Evolutionary conservation across 2,329 filamentous ascomycete genomes (phyloP).

Genomic region (Pseudogymnoascus destructans): DNA sequence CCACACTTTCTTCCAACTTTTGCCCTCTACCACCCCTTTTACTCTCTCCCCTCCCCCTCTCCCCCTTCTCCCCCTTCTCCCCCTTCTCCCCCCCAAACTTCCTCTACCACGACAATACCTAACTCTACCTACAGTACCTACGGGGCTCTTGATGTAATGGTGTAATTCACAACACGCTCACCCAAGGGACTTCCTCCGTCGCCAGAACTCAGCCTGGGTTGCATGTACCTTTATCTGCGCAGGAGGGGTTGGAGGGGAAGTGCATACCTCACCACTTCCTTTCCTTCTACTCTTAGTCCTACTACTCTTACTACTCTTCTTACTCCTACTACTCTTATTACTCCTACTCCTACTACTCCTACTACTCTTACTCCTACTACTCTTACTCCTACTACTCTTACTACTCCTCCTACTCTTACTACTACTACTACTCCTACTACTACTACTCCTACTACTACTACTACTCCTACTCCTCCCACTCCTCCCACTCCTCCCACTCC

Average conservation of each 20-base stretch:
- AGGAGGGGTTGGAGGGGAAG: background rate
- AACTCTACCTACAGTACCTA: background rate
- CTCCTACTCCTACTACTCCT: background rate
- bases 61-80: background rate
- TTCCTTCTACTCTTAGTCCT: background rate
- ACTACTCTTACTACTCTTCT: background rate
- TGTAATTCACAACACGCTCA: background rate
- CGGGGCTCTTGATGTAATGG: background rate
- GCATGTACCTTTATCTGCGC: background rate
- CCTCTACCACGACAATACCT: background rate
- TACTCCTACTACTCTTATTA: background rate
- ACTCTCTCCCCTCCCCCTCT: background rate
- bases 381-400: background rate
- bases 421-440: background rate
- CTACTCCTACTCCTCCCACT: background rate
- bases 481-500: too few relatives aligned
- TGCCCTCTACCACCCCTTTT: background rate
- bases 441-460: background rate
- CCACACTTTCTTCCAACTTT: background rate
- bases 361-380: background rate
- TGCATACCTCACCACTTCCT: background rate
- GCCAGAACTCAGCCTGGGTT: background rate
- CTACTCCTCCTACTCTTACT: background rate
- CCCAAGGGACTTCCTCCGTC: background rate
- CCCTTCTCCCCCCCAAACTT: background rate